Base-by-base conservation (phyloP, 164 flowering plant species). In the Hamamelis virginiana region DNA sequence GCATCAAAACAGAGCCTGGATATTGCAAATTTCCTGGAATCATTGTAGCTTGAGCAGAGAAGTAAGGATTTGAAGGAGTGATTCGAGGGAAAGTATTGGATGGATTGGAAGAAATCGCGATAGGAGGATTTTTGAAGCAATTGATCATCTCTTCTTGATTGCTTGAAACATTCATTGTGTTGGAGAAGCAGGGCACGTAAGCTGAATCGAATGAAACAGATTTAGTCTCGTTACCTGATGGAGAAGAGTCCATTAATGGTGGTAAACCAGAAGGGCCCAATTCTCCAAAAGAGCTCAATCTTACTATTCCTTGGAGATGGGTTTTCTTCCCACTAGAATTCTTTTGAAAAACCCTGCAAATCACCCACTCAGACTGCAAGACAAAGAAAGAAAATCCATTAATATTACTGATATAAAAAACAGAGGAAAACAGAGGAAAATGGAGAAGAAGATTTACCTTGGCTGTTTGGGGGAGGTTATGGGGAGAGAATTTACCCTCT, bases 301-400 rank as follows among this genome's bases (percentile, higher is more conserved):
- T 80, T 65, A 77, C 33, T 8, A 90, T 27, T 3, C 90, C 89
- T 41, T 93, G 66, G 16, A 89, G 70, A 21, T 69, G 85, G n/a
- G 69, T 74, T 65, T 90, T 96, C 86, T 91, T 96, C 71, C 90
- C 97, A n/a, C 88, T 85, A 4, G 81, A 64, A 64, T 78, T 86
- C 84, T 96, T 96, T 28, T 96, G 82, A 67, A 92, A 96, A 6
- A 96, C 84, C 81, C 99, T 85, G 73, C 90, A 79, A n/a, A 93
- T 88, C 71, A 91, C 98, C 99, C 99, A 96, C 67, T 96, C 99
- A 75, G 91, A 91, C 99, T 96, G 83, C 75, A 79, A 48, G 15
- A 38, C 16, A 70, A 45, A 27, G 6, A 59, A 56, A 41, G 5
- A 71, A 0, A 48, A 10, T 14, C n/a, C 59, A 60, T 52, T 48